phyloP scores from a whole-genome alignment of 345 rosid genomes.

The Raphanus raphanistrum region DNA sequence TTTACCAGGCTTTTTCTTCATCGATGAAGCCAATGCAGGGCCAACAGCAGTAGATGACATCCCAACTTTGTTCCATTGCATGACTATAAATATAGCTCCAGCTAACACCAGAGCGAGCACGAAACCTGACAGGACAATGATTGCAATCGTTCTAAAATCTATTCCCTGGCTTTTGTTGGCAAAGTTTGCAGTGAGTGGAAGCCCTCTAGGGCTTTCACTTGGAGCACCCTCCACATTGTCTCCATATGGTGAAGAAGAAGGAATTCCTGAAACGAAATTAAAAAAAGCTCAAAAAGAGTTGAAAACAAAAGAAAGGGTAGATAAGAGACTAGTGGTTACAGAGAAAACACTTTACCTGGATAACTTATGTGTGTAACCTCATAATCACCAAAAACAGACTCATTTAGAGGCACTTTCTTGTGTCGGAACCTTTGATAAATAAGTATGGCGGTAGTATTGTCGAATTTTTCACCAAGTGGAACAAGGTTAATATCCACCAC shows the following conservation, averaged over 20 bases:
- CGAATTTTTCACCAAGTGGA: slow-evolving; percentile 98
- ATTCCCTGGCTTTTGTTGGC: slow-evolving; percentile 64
- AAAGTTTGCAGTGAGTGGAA: slow-evolving; percentile 70
- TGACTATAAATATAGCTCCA: slow-evolving; percentile 63
- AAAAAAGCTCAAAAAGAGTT: slow-evolving; percentile 26
- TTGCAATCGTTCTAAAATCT: slow-evolving; percentile 66
- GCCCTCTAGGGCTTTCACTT: slow-evolving; percentile 62
- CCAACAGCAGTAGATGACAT: slow-evolving; percentile 88
- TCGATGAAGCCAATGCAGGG: slow-evolving; percentile 63
- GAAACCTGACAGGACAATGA: slow-evolving; percentile 76
- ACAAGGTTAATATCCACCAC: slow-evolving; percentile 86
- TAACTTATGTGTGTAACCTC: slow-evolving; percentile 69
- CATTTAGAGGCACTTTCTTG: slow-evolving; percentile 72
- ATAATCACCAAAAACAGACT: slow-evolving; percentile 80
- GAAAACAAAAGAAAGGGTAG: background rate
- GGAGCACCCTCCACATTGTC: slow-evolving; percentile 61
- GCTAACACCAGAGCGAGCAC: slow-evolving; percentile 70
- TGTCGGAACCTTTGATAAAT: slow-evolving; percentile 77
- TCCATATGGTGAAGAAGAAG: slow-evolving; percentile 77
- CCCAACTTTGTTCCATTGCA: slow-evolving; percentile 79
- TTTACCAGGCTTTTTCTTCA: slow-evolving; percentile 87
- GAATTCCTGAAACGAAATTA: slow-evolving; percentile 57
- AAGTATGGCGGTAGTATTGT: slow-evolving; percentile 86
- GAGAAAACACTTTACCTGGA: slow-evolving; percentile 63
- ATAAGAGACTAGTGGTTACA: slow-evolving; percentile 18